Percentiles rank a stretch among this genome's conserved stretches.
phyloP scores from a whole-genome alignment of 2,329 filamentous ascomycete species.

The Fusarium sambucinum region DNA sequence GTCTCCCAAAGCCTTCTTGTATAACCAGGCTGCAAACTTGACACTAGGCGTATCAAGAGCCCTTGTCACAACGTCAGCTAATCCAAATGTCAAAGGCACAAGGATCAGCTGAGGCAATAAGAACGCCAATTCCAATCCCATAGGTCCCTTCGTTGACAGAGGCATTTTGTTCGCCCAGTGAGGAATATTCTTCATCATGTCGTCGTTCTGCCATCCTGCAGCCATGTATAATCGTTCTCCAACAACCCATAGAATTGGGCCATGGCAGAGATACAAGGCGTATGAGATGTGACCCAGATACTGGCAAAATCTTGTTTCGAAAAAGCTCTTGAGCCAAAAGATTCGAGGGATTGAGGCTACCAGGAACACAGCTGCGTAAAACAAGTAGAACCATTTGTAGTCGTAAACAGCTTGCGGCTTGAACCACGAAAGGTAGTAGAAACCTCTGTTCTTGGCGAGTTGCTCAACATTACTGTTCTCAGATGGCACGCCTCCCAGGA shows the following conservation, averaged over 20 bases:
- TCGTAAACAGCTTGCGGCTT: conserved; percentile 75
- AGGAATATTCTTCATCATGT: conserved; percentile 63
- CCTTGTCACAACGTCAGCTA: conserved; percentile 68
- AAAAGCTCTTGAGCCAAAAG: conserved; percentile 67
- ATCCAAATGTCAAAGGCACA: conserved; percentile 69
- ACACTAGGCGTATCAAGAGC: conserved; percentile 71
- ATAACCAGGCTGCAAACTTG: conserved; percentile 67
- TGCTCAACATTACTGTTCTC: conserved; percentile 60
- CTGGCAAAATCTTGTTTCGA: conserved; percentile 69
- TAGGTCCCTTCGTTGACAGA: conserved; percentile 66
- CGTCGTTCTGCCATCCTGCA: conserved; percentile 65
- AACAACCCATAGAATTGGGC: conserved; percentile 68
- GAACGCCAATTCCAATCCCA: conserved; percentile 72
- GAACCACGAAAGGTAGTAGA: conserved; percentile 70
- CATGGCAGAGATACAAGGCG: conserved; percentile 73
- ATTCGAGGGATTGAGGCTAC: conserved; percentile 69
- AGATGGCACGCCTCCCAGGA: conserved; percentile 72
- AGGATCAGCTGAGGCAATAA: conserved; percentile 70
- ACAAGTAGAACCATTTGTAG: conserved; percentile 76
- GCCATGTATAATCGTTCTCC: conserved; percentile 74
- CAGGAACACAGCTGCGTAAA: conserved; percentile 69
- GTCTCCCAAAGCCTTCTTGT: conserved; percentile 58
- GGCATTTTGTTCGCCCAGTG: conserved; percentile 69
- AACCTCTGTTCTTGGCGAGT: conserved; percentile 68
- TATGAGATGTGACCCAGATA: conserved; percentile 73